A percentile compares a stretch with the other conserved stretches of the same genome.
Evolutionary conservation across 2,329 filamentous ascomycete species (phyloP).

Genomic region (Diatrype stigma): DNA sequence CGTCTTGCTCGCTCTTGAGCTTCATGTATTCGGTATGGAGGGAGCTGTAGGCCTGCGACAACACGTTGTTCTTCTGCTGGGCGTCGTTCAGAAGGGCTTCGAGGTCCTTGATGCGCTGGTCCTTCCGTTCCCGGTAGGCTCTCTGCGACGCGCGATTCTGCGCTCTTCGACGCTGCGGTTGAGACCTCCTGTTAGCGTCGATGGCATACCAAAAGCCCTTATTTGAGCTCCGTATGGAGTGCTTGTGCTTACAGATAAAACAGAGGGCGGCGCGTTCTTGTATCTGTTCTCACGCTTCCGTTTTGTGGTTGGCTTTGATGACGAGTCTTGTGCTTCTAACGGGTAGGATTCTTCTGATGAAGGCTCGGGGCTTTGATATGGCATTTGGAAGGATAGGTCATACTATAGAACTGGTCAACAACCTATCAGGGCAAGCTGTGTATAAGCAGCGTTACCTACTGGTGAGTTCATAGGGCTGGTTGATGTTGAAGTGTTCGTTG

Average conservation of each 20-base stretch:
- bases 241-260: constrained; percentile 38
- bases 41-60: constrained; percentile 50
- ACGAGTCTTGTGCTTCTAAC: constrained; percentile 17
- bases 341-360: constrained; percentile 19
- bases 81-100: constrained; percentile 52
- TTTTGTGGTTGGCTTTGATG: constrained; percentile 37
- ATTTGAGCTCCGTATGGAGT: not conserved
- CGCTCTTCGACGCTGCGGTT: constrained; percentile 48
- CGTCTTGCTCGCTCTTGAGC: constrained; percentile 31
- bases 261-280: constrained; percentile 47
- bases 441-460: constrained; percentile 21
- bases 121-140: constrained; percentile 59
- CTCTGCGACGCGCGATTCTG: constrained; percentile 59
- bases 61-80: constrained; percentile 50
- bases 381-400: constrained; percentile 25
- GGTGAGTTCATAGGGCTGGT: constrained; percentile 34
- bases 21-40: constrained; percentile 42
- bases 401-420: constrained; percentile 25
- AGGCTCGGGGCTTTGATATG: constrained; percentile 20
- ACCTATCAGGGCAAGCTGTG: not conserved
- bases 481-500: constrained; percentile 28
- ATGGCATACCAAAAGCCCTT: not conserved
- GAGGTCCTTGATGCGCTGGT: constrained; percentile 61
- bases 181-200: not conserved
- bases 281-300: constrained; percentile 49